Evolutionary conservation across 352 stramenopile species (phyloP).

Genomic region (Globisporangium solare): DNA sequence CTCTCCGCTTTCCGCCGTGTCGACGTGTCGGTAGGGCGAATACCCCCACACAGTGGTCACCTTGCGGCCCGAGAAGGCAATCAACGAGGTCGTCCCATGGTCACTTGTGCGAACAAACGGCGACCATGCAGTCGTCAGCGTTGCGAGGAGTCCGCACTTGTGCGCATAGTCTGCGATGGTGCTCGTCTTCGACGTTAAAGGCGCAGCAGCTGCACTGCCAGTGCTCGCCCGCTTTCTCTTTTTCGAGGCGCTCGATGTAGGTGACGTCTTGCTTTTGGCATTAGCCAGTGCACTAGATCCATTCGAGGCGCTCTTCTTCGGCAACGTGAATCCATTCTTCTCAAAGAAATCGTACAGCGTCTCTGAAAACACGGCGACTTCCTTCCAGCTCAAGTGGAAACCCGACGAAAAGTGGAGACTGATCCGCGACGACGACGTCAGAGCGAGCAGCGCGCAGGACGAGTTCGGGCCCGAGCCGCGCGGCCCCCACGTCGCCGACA

Average conservation of each 20-base stretch:
- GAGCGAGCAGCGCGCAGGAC: conserved; percentile 60
- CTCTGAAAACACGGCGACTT: conserved; percentile 68
- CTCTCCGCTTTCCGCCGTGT: conserved; percentile 13
- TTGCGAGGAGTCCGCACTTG: conserved; percentile 51
- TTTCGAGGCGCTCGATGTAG: conserved; percentile 18
- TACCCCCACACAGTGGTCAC: conserved; percentile 74
- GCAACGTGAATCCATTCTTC: conserved; percentile 29
- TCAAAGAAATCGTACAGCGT: conserved; percentile 61
- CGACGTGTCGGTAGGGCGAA: conserved; percentile 32
- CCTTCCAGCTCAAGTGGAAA: conserved; percentile 76
- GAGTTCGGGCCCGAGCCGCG: conserved; percentile 66
- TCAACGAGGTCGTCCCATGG: conserved; percentile 48
- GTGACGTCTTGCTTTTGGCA: background rate
- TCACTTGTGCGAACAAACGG: conserved; percentile 44
- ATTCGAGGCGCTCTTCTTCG: conserved; percentile 1
- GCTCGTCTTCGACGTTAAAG: conserved; percentile 11
- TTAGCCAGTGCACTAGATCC: background rate
- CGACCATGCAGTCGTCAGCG: conserved; percentile 68
- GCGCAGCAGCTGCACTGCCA: background rate
- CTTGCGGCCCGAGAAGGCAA: conserved; percentile 58
- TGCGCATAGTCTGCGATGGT: conserved; percentile 58
- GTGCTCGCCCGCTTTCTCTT: conserved; percentile 13
- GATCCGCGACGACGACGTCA: conserved; percentile 54
- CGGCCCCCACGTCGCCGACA: conserved; percentile 63
- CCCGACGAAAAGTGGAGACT: conserved; percentile 73